Percentiles rank a stretch among this genome's conserved stretches.
Evolutionary conservation across 305 asterid species (phyloP).

Genomic region (Fraxinus baroniana): DNA sequence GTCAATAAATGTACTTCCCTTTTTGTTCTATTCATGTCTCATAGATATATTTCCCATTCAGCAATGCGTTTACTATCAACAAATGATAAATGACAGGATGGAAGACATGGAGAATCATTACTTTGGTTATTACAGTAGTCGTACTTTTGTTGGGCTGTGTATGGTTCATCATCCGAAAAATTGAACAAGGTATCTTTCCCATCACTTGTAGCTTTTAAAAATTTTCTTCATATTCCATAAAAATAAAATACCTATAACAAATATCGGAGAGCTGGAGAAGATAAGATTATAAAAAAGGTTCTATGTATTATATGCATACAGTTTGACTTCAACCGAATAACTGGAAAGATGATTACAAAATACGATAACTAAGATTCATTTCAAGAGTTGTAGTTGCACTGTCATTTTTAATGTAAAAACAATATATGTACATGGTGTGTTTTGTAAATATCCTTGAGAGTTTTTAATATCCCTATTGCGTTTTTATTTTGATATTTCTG

Average conservation of each 20-base stretch:
- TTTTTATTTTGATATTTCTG: background rate
- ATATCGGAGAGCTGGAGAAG: background rate
- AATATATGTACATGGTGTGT: no score
- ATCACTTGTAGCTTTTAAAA: background rate
- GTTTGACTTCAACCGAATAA: no score
- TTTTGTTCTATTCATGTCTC: background rate
- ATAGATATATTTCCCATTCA: background rate
- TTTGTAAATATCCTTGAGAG: background rate
- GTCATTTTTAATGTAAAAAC: no score
- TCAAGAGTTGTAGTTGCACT: no score
- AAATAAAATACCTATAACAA: background rate
- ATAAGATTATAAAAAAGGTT: background rate
- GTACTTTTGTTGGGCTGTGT: constrained; percentile 11
- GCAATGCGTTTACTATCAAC: background rate
- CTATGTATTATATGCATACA: background rate
- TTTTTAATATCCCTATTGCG: background rate
- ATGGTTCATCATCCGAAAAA: constrained; percentile 21
- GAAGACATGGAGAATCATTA: constrained; percentile 18
- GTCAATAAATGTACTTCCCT: background rate
- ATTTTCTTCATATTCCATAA: background rate
- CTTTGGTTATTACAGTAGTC: constrained; percentile 18
- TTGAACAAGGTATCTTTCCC: background rate
- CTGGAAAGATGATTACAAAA: no score
- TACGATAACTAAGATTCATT: no score
- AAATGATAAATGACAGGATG: constrained; percentile 14